phyloP scores from a whole-genome alignment of 129 eudicot species.

The Oenanthe sinensis region DNA sequence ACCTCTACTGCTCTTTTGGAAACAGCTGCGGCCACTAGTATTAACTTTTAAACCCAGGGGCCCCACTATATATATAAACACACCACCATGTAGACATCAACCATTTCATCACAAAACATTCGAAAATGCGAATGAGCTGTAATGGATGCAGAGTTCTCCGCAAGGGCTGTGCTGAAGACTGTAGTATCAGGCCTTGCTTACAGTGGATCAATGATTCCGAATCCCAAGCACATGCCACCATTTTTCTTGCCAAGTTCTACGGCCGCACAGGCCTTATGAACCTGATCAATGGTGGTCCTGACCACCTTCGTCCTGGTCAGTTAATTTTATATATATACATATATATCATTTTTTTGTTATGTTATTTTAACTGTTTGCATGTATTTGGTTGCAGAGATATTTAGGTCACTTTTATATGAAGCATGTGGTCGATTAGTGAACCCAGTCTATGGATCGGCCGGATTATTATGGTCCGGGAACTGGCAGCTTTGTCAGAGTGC shows the following conservation, averaged over 20 bases:
- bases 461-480: constrained; percentile 74
- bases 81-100: constrained; percentile 6
- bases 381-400: constrained; percentile 40
- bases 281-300: constrained; percentile 75
- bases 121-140: constrained; percentile 80
- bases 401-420: constrained; percentile 66
- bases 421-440: constrained; percentile 90
- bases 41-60: constrained; percentile 26
- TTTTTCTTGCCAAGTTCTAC: constrained; percentile 75
- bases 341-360: neutral
- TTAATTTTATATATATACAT: neutral
- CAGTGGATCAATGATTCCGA: constrained; percentile 72
- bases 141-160: constrained; percentile 87
- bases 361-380: neutral
- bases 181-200: constrained; percentile 73
- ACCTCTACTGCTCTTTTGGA: constrained; percentile 24
- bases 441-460: constrained; percentile 83
- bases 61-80: constrained; percentile 12
- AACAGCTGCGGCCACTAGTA: constrained; percentile 40
- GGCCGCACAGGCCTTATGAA: constrained; percentile 66
- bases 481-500: constrained; percentile 83
- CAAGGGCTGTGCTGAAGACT: constrained; percentile 66
- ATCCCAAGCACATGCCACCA: constrained; percentile 73
- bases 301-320: constrained; percentile 80
- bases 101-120: neutral